phyloP scores from a whole-genome alignment of 768 basidiomycete species.

The Zangia roseola region DNA sequence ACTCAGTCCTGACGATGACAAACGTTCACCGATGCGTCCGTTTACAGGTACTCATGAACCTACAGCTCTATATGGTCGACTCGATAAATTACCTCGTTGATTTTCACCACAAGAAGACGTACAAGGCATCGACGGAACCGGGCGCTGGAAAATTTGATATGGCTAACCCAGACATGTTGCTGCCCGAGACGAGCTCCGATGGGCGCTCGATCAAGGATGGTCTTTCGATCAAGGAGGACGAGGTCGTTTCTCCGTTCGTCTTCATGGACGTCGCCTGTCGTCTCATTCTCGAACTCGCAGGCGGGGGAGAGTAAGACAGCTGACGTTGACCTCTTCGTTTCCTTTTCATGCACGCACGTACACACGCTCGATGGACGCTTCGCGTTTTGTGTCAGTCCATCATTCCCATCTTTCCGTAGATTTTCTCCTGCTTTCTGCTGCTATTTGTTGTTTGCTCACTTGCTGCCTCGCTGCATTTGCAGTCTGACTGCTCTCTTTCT shows the following conservation, averaged over 20 bases:
- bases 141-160: conserved; percentile 74
- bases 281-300: conserved; percentile 91
- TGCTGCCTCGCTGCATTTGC: conserved; percentile 1
- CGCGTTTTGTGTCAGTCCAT: conserved; percentile 7
- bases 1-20: not conserved
- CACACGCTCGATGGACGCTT: not conserved
- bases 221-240: conserved; percentile 48
- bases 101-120: conserved; percentile 96
- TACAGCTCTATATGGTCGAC: conserved; percentile 96
- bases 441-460: conserved; percentile 12
- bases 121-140: conserved; percentile 66
- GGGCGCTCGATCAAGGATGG: conserved; percentile 54
- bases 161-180: conserved; percentile 32
- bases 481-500: not conserved
- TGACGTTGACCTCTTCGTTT: too few species aligned
- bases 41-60: conserved; percentile 87
- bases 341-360: not conserved
- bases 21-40: not conserved
- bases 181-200: conserved; percentile 54
- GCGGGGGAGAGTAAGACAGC: conserved; percentile 43
- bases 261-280: conserved; percentile 96
- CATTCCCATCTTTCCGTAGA: conserved; percentile 13
- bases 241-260: conserved; percentile 82
- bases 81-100: conserved; percentile 96
- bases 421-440: conserved; percentile 8